A percentile compares a stretch with the other conserved stretches of the same genome.
Evolutionary conservation across 1,139 yeast genomes (phyloP).

Genomic region (Blastobotrys illinoisensis): DNA sequence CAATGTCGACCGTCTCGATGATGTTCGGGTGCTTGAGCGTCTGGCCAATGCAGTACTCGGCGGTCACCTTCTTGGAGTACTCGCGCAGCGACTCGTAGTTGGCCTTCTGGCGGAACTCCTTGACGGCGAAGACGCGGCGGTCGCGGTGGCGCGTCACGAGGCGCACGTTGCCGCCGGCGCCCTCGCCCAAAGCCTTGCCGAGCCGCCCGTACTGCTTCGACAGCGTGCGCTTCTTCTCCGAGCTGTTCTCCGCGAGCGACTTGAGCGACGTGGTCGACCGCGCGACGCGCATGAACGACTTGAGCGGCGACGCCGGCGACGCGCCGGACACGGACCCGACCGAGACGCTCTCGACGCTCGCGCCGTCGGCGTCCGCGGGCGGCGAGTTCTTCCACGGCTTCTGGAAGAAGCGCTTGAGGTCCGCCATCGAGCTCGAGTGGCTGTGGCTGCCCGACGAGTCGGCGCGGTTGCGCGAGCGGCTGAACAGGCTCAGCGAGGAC

Average conservation of each 20-base stretch:
- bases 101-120: constrained; percentile 78
- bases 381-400: constrained; percentile 18
- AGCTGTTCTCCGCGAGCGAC: constrained; percentile 8
- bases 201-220: constrained; percentile 75
- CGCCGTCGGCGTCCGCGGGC: not conserved
- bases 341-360: not conserved
- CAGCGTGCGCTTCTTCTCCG: constrained; percentile 36
- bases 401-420: constrained; percentile 30
- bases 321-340: not conserved
- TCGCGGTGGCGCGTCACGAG: constrained; percentile 66
- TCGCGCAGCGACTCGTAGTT: constrained; percentile 76
- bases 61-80: constrained; percentile 88
- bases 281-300: constrained; percentile 1
- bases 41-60: constrained; percentile 92
- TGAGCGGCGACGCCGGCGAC: not conserved
- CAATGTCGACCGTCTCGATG: constrained; percentile 84
- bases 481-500: constrained; percentile 25
- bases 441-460: constrained; percentile 20
- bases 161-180: constrained; percentile 92
- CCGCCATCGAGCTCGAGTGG: constrained; percentile 25
- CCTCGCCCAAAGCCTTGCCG: constrained; percentile 88
- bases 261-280: constrained; percentile 18
- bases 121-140: constrained; percentile 77
- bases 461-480: constrained; percentile 21
- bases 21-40: constrained; percentile 88